Base-by-base conservation (phyloP, 805 yeast genomes). In the Yarrowia bubula region DNA sequence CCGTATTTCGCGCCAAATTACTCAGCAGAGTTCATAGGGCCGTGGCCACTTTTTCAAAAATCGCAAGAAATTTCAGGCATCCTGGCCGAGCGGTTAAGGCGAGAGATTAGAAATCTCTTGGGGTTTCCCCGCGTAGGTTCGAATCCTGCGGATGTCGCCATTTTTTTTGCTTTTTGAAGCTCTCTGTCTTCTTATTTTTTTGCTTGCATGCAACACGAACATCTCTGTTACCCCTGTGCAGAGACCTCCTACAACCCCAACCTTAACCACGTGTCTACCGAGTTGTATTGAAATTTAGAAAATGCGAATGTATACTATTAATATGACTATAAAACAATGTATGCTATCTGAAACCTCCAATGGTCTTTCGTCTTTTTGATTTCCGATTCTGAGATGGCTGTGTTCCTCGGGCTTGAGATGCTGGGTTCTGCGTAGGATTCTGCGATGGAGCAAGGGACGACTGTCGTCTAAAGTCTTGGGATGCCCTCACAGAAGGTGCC, bases 41-140 rank as follows among this genome's bases (percentile, higher is more conserved):
- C 9, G 1, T n/a, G 15, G 55, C 41, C 55, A 48, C 55, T 14
- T 11, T 48, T 55, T 55, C 41, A n/a, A 32, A 39, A n/a, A 1
- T 39, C 15, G 13, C 22, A 28, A n/a, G 18, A 39, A n/a, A 28
- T 15, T 33, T 46, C 39, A 8, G 61, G 61, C 61, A 55, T 55
- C 61, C 61, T 55, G 61, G 61, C 61, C 61, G 61, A 55, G 61
- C 61, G 61, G 61, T 55, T 55, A 55, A 55, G 61, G 61, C 61
- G 61, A 55, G 61, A 55, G 61, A 55, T 55, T 55, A 55, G 61
- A 55, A 55, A 55, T 55, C 61, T 55, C 61, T 55, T 55, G 61
- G 61, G 61, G 61, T 55, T 55, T 55, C 61, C 61, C 61, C 61
- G 61, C 61, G 61, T 55, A 55, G 61, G 61, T 55, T 55, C 61